A percentile compares a stretch with the other conserved stretches of the same genome.
Conservation (phyloP, 805 yeast species). For the Maudiozyma serrabonitensis region DNA sequence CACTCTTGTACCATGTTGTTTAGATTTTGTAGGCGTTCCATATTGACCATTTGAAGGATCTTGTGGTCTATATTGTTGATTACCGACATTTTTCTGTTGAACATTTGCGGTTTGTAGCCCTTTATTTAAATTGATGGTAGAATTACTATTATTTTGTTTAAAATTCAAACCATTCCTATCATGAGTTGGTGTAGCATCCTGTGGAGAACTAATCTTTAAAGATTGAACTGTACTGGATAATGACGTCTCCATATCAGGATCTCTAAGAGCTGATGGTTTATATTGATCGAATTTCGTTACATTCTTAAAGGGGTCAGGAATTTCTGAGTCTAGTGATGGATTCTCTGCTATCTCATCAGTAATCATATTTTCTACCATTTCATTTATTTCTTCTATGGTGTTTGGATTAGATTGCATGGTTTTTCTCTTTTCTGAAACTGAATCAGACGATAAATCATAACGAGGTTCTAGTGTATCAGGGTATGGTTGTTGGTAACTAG, state of each 20-base stretch:
- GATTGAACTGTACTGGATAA: conserved; percentile 11
- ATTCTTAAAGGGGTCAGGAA: conserved; percentile 18
- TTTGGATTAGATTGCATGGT: conserved; percentile 9
- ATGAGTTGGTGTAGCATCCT: background rate
- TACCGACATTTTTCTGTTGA: background rate
- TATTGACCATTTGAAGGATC: too few species aligned
- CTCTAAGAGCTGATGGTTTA: conserved; percentile 19
- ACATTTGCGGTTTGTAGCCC: background rate
- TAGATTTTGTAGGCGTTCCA: background rate
- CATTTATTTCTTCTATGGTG: conserved; percentile 26
- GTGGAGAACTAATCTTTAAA: conserved; percentile 5
- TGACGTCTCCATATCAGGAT: conserved; percentile 8
- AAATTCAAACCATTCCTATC: background rate
- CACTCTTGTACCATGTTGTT: too few species aligned
- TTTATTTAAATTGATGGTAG: background rate
- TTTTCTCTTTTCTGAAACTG: conserved; percentile 1
- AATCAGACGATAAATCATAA: too few species aligned
- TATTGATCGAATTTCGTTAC: conserved; percentile 24
- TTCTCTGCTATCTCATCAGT: conserved; percentile 2
- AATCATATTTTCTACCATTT: conserved; percentile 31
- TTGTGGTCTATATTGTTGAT: background rate
- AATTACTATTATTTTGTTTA: background rate
- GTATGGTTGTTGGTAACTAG: background rate
- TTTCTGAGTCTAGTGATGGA: conserved; percentile 1
- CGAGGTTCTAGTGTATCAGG: too few species aligned